These are phyloP conservation scores for Wickerhamiella shivajii DNA, from an alignment of 805 yeast species.

Conservation along the genomic window DNA sequence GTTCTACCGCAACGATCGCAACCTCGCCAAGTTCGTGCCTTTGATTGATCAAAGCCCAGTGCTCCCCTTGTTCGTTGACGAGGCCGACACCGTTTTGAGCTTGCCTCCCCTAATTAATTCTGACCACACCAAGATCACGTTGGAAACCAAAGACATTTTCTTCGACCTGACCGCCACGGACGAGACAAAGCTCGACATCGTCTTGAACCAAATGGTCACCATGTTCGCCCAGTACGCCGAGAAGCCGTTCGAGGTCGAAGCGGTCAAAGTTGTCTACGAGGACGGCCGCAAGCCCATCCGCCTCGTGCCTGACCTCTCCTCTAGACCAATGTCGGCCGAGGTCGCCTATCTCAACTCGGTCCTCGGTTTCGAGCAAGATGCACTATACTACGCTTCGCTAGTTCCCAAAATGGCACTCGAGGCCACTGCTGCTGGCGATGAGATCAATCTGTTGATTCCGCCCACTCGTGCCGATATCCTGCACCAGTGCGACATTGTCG, in stretches of 20 bases:
- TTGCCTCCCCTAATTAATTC: constrained; percentile 96
- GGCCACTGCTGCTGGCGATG: constrained; percentile 38
- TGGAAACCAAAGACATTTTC: constrained; percentile 75
- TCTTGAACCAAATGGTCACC: constrained; percentile 80
- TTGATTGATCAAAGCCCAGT: constrained; percentile 80
- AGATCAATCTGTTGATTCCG: constrained; percentile 62
- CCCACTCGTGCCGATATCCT: constrained; percentile 90
- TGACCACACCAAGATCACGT: constrained; percentile 72
- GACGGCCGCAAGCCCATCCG: constrained; percentile 67
- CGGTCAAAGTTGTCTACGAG: constrained; percentile 61
- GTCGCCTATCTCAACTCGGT: constrained; percentile 79
- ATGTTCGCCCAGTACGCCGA: constrained; percentile 87
- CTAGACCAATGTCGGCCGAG: constrained; percentile 60
- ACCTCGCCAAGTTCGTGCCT: constrained; percentile 75
- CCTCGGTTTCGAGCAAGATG: constrained; percentile 64
- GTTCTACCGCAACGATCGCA: constrained; percentile 80
- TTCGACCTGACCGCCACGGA: constrained; percentile 94
- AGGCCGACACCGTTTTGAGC: constrained; percentile 64
- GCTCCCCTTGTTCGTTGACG: constrained; percentile 78
- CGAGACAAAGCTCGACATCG: constrained; percentile 84
- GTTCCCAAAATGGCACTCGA: constrained; percentile 68
- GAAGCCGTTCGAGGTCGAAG: constrained; percentile 76
- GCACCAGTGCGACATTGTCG: constrained; percentile 97
- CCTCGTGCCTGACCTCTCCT: constrained; percentile 54
- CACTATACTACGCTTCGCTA: constrained; percentile 51